These are phyloP conservation scores for Neurospora sp. DNA, from an alignment of 2,329 filamentous ascomycete species.

Conservation along the genomic window DNA sequence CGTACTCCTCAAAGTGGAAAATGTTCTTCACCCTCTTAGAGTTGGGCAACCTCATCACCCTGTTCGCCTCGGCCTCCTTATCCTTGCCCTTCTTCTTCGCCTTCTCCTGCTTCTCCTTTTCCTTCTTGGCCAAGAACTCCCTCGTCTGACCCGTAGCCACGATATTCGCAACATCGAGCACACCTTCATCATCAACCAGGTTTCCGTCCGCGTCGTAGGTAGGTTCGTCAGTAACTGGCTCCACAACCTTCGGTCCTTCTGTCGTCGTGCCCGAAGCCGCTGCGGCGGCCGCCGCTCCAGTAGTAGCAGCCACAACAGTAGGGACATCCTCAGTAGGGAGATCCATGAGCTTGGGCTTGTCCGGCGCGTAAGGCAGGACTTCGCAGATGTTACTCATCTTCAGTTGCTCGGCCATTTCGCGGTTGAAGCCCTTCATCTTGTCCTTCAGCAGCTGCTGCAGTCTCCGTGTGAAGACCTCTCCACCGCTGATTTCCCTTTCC, in stretches of 20 bases:
- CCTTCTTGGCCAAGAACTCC: conserved; percentile 74
- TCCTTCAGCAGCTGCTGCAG: conserved; percentile 54
- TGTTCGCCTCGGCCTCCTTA: conserved; percentile 44
- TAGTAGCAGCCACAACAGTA: conserved; percentile 5
- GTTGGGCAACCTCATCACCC: conserved; percentile 56
- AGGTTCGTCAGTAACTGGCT: conserved; percentile 27
- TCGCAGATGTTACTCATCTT: conserved; percentile 59
- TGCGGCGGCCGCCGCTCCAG: conserved; percentile 16
- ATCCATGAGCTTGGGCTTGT: conserved; percentile 35
- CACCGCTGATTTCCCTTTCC: conserved; percentile 54
- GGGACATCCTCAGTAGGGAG: conserved; percentile 31
- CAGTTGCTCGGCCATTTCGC: conserved; percentile 60
- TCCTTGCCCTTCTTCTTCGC: conserved; percentile 50
- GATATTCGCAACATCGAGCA: conserved; percentile 75
- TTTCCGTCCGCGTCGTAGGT: conserved; percentile 31
- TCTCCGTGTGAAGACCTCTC: conserved; percentile 73
- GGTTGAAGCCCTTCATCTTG: conserved; percentile 41
- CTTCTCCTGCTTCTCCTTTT: conserved; percentile 66
- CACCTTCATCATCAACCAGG: conserved; percentile 51
- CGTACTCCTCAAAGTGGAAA: conserved; percentile 64
- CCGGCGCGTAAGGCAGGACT: conserved; percentile 47
- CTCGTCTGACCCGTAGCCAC: conserved; percentile 72
- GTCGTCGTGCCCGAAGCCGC: conserved; percentile 12
- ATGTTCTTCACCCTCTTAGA: conserved; percentile 57
- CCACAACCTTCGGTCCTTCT: conserved; percentile 25